A percentile compares a stretch with the other conserved stretches of the same genome.
Conservation (phyloP, 2,329 filamentous ascomycete species). For the Paraconiothyrium sp. region DNA sequence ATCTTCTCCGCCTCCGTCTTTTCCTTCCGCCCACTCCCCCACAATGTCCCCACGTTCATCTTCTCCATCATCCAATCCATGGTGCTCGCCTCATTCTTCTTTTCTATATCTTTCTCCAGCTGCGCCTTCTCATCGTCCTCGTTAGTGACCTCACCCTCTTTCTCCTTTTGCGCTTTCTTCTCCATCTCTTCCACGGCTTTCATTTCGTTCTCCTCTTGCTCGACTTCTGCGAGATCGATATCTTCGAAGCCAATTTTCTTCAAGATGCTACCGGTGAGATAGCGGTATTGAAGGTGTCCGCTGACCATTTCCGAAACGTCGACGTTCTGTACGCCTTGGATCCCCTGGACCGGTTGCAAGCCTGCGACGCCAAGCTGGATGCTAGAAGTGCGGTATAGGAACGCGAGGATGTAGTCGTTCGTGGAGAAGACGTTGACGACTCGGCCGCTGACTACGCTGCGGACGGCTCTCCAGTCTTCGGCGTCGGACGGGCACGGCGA, state of each 20-base stretch:
- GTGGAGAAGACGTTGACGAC: slow-evolving; percentile 89
- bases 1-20: slow-evolving; percentile 33
- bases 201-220: slow-evolving; percentile 56
- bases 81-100: slow-evolving; percentile 56
- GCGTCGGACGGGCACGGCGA: slow-evolving; percentile 77
- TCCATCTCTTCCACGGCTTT: slow-evolving; percentile 56
- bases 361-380: slow-evolving; percentile 86
- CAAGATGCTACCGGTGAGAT: slow-evolving; percentile 61
- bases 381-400: slow-evolving; percentile 85
- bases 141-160: slow-evolving; percentile 33
- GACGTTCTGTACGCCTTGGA: slow-evolving; percentile 71
- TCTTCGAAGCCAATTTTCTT: slow-evolving; percentile 64
- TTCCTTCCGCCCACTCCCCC: slow-evolving; percentile 25
- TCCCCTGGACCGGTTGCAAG: slow-evolving; percentile 74
- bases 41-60: slow-evolving; percentile 40
- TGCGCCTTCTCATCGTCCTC: slow-evolving; percentile 48
- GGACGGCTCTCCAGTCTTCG: slow-evolving; percentile 78
- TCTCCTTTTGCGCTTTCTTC: slow-evolving; percentile 50
- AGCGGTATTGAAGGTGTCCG: slow-evolving; percentile 62
- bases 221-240: slow-evolving; percentile 58
- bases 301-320: slow-evolving; percentile 61
- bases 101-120: slow-evolving; percentile 54
- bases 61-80: slow-evolving; percentile 55
- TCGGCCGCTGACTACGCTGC: slow-evolving; percentile 80
- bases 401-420: slow-evolving; percentile 87